Evolutionary conservation across 1,284 basidiomycete genomes (phyloP), one percentile per base, ranked within the genome.

Genomic region (Moesziomyces parantarcticus): DNA sequence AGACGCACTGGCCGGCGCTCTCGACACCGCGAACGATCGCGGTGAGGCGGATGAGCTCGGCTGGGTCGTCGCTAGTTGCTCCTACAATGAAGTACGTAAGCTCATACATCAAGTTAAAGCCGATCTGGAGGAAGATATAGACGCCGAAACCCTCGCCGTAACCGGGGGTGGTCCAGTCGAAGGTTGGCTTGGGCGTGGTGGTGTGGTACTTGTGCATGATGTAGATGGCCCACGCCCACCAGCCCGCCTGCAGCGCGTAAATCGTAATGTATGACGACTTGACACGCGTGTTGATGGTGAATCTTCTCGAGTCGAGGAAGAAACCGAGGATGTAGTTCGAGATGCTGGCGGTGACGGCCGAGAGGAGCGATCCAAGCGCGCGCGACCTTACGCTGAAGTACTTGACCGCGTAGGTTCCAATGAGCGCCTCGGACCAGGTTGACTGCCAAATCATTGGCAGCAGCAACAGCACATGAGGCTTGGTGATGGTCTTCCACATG

Each of bases 341-440:
- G 43, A 83, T 9, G 49, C 82, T 75, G 0, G 78, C 70, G 11
- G 78, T 40, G 41, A 84, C 49, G 8, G 85, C 84, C 9, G 72
- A 67, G 26, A 85, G 64, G 39, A 86, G 68, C 4, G 84, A 84
- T 16, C 81, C 83, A n/a, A 85, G 76, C 0, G 84, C 84, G 13
- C 85, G 66, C 22, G 73, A 58, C 13, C 80, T 58, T 4, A 77
- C 77, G 22, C 69, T 70, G 32, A 74, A 77, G 68, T 76, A 65
- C 18, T 78, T 81, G 16, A 76, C 76, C n/a, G 76, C 71, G 58
- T 81, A 85, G 2, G 81, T 80, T 3, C 78, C 77, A 11, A 79
- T 76, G 36, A 84, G 70, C 7, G 79, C 59, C 39, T 77, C 81
- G 34, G 53, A 73, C 69, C 70, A 84, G 20, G 76, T 76, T 48